A percentile compares a stretch with the other conserved stretches of the same genome.
Evolutionary conservation across 139 green algal species (phyloP).

Genomic region (Chlorella sorokiniana): DNA sequence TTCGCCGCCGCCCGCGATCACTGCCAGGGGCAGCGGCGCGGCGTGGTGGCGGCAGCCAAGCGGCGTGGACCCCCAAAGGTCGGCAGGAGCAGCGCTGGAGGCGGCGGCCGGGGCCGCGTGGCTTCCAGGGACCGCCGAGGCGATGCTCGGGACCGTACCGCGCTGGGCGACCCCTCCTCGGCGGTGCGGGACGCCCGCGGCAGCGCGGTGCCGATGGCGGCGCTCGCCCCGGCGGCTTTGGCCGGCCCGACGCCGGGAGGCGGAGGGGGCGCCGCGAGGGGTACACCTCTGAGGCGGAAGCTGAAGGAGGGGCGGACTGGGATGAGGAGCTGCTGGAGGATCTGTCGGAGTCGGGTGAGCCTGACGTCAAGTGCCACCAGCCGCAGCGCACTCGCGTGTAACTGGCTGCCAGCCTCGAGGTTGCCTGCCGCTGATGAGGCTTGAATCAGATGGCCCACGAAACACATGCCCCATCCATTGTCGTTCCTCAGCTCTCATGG

Average conservation of each 20-base stretch:
- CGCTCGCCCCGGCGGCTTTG: not conserved
- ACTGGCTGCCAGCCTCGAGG: no score
- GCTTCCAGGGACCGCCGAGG: not conserved
- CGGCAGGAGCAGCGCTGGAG: not conserved
- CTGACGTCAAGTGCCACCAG: not conserved
- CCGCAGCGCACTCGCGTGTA: not conserved
- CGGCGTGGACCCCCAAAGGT: not conserved
- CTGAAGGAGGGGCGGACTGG: slow-evolving; percentile 27
- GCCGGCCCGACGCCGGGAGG: not conserved
- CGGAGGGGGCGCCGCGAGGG: not conserved
- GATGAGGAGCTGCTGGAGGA: slow-evolving; percentile 4
- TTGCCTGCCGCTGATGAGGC: no score
- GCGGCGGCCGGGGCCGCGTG: slow-evolving; percentile 4
- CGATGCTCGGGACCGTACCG: no score
- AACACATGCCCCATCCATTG: no score
- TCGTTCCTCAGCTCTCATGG: no score
- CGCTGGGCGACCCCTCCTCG: no score
- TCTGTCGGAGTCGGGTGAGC: slow-evolving; percentile 27
- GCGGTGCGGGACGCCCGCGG: not conserved
- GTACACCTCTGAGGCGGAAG: slow-evolving; percentile 16
- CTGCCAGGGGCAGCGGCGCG: no score
- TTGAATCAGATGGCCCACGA: no score
- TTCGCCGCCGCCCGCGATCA: no score
- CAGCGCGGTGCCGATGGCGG: not conserved
- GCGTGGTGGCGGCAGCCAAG: not conserved